These are phyloP conservation scores for Heteromeles arbutifolia DNA, from an alignment of 306 rosid genomes.

Conservation along the genomic window DNA sequence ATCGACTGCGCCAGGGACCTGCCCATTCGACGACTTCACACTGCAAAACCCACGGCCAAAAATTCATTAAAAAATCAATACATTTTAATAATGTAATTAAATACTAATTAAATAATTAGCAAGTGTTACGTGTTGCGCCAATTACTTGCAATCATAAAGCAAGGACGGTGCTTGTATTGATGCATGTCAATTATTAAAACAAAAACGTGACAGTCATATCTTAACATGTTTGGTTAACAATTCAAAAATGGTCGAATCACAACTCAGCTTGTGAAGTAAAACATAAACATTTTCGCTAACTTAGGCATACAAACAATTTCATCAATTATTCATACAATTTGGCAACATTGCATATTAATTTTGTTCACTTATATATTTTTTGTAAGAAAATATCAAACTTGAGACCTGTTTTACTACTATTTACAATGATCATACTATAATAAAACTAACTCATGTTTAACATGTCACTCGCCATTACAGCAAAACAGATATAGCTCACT, in stretches of 20 bases:
- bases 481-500: background rate
- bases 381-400: too few species aligned
- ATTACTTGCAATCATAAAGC: background rate
- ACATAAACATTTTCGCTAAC: background rate
- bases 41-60: slow-evolving; percentile 37
- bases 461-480: rapidly evolving
- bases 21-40: slow-evolving; percentile 53
- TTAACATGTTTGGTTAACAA: background rate
- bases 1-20: slow-evolving; percentile 31
- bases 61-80: background rate
- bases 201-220: background rate
- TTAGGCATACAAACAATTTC: background rate
- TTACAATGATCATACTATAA: too few species aligned
- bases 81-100: background rate
- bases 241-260: background rate
- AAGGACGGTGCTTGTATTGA: background rate
- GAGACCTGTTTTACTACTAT: too few species aligned
- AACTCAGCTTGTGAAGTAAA: background rate
- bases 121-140: background rate
- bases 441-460: background rate
- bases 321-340: background rate
- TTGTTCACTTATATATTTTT: too few species aligned
- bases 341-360: too few species aligned
- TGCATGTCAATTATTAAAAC: background rate
- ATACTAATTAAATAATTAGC: background rate